A percentile compares a stretch with the other conserved stretches of the same genome.
Evolutionary conservation across 2,329 filamentous ascomycete genomes (phyloP).

Genomic region (Simplicillium aogashimaense): DNA sequence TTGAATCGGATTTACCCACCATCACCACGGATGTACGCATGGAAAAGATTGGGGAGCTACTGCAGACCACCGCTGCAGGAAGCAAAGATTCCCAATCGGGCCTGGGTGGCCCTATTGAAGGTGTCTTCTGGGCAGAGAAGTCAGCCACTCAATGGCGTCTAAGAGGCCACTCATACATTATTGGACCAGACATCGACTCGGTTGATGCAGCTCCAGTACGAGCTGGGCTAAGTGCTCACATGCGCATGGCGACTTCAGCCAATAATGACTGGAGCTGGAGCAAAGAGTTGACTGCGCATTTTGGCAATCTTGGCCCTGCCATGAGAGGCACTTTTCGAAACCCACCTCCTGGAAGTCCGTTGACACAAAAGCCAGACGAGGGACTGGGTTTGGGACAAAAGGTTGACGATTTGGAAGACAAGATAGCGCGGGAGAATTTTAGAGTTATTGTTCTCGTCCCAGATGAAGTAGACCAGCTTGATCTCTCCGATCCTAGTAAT

Average conservation of each 20-base stretch:
- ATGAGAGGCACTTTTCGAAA: slow-evolving; percentile 73
- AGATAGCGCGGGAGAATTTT: slow-evolving; percentile 64
- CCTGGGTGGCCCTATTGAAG: slow-evolving; percentile 66
- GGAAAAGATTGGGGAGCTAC: slow-evolving; percentile 70
- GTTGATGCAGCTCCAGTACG: slow-evolving; percentile 37
- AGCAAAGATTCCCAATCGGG: slow-evolving; percentile 40
- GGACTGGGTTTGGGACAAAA: slow-evolving; percentile 46
- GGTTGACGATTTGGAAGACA: slow-evolving; percentile 62
- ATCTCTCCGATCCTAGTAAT: slow-evolving; percentile 57
- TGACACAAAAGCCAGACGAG: slow-evolving; percentile 37
- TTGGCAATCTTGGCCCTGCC: slow-evolving; percentile 75
- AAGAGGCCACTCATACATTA: slow-evolving; percentile 63
- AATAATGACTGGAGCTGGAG: slow-evolving; percentile 62
- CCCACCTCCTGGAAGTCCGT: slow-evolving; percentile 55
- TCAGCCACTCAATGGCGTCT: slow-evolving; percentile 76
- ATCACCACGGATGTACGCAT: slow-evolving; percentile 86
- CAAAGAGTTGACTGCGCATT: slow-evolving; percentile 74
- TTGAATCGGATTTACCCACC: slow-evolving; percentile 66
- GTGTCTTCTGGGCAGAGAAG: slow-evolving; percentile 69
- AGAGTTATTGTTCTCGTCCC: slow-evolving; percentile 75
- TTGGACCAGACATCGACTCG: slow-evolving; percentile 57
- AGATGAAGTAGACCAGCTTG: slow-evolving; percentile 64
- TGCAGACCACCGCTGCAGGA: slow-evolving; percentile 32
- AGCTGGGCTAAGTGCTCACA: slow-evolving; percentile 48
- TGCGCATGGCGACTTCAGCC: slow-evolving; percentile 33